Evolutionary conservation across 371 early-diverging fungal species (phyloP), one percentile per base, ranked within the genome.

Genomic region (Dinochytrium kinnereticum): DNA sequence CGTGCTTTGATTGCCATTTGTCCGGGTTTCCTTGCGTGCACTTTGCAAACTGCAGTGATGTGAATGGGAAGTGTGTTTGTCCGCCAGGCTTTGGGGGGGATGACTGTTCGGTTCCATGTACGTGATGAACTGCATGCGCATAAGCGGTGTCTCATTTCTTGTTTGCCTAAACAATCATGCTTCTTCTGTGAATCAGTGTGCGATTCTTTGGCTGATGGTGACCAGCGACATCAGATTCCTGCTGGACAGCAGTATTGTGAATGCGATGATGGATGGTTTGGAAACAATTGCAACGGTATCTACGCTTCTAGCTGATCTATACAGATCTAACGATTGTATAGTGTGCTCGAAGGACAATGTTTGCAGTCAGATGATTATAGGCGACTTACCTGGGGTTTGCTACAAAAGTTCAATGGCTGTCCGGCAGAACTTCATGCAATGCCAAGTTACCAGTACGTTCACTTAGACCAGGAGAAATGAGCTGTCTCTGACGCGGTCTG

Each of bases 251-350:
- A 59, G 24, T 87, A 68, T 30, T 83, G 96, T 73, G 81, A 89
- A 36, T 96, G 96, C 78, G 85, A 89, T 39, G 92, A 92, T 31
- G 96, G 95, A 19, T 96, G 95, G 95, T 89, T 90, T 64, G 97
- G 97, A 51, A 92, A 94, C 79, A 95, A 96, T 76, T 96, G 97
- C 84, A 96, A 96, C 79, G 78, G 82, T 82, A 90, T 73, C 80
- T 74, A 13, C 21, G 15, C 0, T 51, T 13, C 1, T 1, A 10
- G 30, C 37, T 30, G 44, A 44, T 44, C n/a, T n/a, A n/a, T n/a
- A n/a, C n/a, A n/a, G n/a, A n/a, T n/a, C n/a, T n/a, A n/a, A n/a
- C n/a, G n/a, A n/a, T n/a, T n/a, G n/a, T n/a, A 34, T 65, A 94
- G 94, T 94, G 37, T 96, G 96, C 78, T 84, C 84, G 30, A 80